These are phyloP conservation scores for Coemansia sp. DNA, from an alignment of 192 early-diverging fungal species.

Conservation along the genomic window DNA sequence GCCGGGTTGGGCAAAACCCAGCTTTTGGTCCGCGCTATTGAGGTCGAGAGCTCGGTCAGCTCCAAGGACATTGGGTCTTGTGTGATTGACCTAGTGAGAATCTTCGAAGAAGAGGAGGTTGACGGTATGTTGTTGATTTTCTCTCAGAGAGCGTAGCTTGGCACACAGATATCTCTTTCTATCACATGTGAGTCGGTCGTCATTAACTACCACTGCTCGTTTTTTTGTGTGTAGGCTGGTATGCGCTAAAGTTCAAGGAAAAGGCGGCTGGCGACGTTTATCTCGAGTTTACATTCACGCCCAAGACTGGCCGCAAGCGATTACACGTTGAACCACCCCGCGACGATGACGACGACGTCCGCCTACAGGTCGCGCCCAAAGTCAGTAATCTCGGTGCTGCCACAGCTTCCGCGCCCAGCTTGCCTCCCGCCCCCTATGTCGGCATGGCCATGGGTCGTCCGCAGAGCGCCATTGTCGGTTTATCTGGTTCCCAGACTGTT, in stretches of 20 bases:
- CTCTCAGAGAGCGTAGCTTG: neutral
- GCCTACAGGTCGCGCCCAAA: slow-evolving; percentile 24
- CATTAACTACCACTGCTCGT: neutral
- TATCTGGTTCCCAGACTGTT: slow-evolving; percentile 3
- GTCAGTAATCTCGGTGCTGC: slow-evolving; percentile 7
- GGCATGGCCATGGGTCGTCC: slow-evolving; percentile 5
- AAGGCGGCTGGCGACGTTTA: slow-evolving; percentile 53
- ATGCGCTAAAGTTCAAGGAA: slow-evolving; percentile 40
- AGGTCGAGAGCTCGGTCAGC: slow-evolving; percentile 42
- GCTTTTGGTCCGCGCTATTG: slow-evolving; percentile 40
- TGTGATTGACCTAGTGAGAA: slow-evolving; percentile 44
- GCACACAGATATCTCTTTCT: neutral
- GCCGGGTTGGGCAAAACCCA: slow-evolving; percentile 43
- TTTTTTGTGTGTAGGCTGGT: slow-evolving; percentile 45
- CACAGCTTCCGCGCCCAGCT: slow-evolving; percentile 33
- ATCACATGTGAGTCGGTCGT: neutral
- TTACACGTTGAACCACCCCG: slow-evolving; percentile 4
- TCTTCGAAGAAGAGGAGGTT: slow-evolving; percentile 54
- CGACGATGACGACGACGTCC: slow-evolving; percentile 26
- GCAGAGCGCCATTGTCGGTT: neutral
- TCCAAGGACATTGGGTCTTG: slow-evolving; percentile 46
- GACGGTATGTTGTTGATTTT: slow-evolving; percentile 31
- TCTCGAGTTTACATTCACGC: slow-evolving; percentile 53
- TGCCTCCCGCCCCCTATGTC: slow-evolving; percentile 8
- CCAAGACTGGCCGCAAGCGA: slow-evolving; percentile 38